phyloP scores from a whole-genome alignment of 768 basidiomycete species.

The Lactifluus rugatus region DNA sequence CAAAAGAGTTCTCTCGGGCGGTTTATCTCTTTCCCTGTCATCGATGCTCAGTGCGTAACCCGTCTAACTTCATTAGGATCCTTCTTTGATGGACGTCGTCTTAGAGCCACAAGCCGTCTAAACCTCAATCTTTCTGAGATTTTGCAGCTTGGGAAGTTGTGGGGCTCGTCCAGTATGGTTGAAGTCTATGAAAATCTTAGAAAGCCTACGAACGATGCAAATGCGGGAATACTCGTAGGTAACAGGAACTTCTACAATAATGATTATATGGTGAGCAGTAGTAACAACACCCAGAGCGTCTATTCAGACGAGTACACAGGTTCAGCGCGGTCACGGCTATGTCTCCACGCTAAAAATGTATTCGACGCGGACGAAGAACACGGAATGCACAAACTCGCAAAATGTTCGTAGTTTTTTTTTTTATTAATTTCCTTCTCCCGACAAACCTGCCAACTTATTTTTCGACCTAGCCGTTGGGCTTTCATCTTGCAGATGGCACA shows the following conservation, averaged over 20 bases:
- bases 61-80: background rate
- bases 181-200: slow-evolving; percentile 17
- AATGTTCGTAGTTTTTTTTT: slow-evolving; percentile 19
- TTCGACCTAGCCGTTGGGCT: slow-evolving; percentile 23
- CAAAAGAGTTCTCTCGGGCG: slow-evolving; percentile 51
- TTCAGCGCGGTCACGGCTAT: slow-evolving; percentile 28
- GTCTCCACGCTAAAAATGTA: slow-evolving; percentile 28
- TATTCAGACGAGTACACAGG: slow-evolving; percentile 16
- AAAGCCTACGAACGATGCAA: slow-evolving; percentile 21
- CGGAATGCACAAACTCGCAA: slow-evolving; percentile 28
- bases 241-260: slow-evolving; percentile 27
- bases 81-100: background rate
- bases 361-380: slow-evolving; percentile 28
- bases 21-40: slow-evolving; percentile 58
- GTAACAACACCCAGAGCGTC: background rate
- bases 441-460: background rate
- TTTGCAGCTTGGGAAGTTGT: slow-evolving; percentile 23
- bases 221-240: slow-evolving; percentile 24
- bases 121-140: slow-evolving; percentile 27
- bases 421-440: background rate
- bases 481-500: slow-evolving; percentile 60
- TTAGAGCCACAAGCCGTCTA: slow-evolving; percentile 24
- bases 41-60: slow-evolving; percentile 33
- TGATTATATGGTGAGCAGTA: slow-evolving; percentile 28
- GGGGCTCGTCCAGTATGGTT: slow-evolving; percentile 17